These are phyloP conservation scores for Talaromyces sp. DNA, from an alignment of 2,329 filamentous ascomycete genomes.

Conservation along the genomic window DNA sequence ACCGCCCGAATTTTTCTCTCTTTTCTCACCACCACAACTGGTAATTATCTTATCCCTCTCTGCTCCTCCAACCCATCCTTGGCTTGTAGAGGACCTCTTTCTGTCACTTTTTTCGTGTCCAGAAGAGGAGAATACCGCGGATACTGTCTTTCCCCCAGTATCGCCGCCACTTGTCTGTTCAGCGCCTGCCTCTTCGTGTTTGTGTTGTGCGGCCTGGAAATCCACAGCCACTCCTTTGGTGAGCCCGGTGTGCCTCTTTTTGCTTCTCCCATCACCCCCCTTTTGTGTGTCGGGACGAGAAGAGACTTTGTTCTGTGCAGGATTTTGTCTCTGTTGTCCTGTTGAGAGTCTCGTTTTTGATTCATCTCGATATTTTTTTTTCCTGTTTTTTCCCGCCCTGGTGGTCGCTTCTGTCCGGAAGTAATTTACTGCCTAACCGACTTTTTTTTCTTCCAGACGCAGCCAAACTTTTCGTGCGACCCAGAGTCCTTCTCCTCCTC, in stretches of 20 bases:
- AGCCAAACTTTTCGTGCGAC: not conserved
- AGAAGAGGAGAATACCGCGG: not conserved
- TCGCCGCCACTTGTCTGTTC: not conserved
- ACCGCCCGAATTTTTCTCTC: not conserved
- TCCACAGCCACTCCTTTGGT: conserved; percentile 1
- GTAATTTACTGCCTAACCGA: not conserved
- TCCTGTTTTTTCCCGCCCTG: not conserved
- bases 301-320: not conserved
- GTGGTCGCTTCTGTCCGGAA: not conserved
- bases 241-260: not conserved
- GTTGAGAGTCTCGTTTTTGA: not conserved
- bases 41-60: not conserved
- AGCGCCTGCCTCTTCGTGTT: not conserved
- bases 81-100: not conserved
- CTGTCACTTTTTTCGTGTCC: not conserved
- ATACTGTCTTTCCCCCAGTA: not conserved
- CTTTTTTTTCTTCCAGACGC: not conserved
- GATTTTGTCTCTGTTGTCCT: not conserved
- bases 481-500: not conserved
- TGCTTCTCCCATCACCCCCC: not conserved
- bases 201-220: not conserved
- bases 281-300: not conserved
- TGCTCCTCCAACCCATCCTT: not conserved
- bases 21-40: not conserved
- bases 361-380: not conserved